These are phyloP conservation scores for Candida ascalaphidarum DNA, from an alignment of 805 yeast species.

Conservation along the genomic window DNA sequence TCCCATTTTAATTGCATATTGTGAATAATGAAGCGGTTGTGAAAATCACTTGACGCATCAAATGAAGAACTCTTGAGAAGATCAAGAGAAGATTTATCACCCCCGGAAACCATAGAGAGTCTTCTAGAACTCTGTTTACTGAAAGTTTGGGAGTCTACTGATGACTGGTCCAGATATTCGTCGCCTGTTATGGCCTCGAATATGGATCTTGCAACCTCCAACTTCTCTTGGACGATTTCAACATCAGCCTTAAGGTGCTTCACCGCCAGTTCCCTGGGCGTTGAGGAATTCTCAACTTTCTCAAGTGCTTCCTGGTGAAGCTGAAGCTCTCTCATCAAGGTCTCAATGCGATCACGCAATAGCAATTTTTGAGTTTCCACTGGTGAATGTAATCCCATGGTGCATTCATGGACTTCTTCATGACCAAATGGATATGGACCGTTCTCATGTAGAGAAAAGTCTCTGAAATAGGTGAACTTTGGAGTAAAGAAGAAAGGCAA, in stretches of 20 bases:
- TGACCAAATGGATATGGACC: slow-evolving; percentile 53
- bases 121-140: slow-evolving; percentile 5
- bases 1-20: slow-evolving; percentile 76
- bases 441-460: slow-evolving; percentile 33
- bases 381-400: slow-evolving; percentile 45
- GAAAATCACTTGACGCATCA: slow-evolving; percentile 29
- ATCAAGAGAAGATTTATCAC: slow-evolving; percentile 15
- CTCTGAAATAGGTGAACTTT: slow-evolving; percentile 52
- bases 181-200: slow-evolving; percentile 13
- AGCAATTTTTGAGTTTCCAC: slow-evolving; percentile 44
- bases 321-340: slow-evolving; percentile 7
- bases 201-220: slow-evolving; percentile 16
- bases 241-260: slow-evolving; percentile 2
- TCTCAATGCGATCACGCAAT: slow-evolving; percentile 16
- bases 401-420: slow-evolving; percentile 58
- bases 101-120: slow-evolving; percentile 23
- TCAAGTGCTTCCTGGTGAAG: slow-evolving; percentile 9
- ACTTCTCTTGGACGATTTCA: slow-evolving; percentile 8
- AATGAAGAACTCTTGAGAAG: slow-evolving; percentile 16
- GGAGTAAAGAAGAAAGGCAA: slow-evolving; percentile 47
- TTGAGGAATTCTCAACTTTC: slow-evolving; percentile 9
- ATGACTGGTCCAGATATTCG: not conserved
- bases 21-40: slow-evolving; percentile 67
- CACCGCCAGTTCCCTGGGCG: not conserved
- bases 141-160: not conserved